A percentile compares a stretch with the other conserved stretches of the same genome.
Conservation (phyloP, 331 rosid species). For the Saraca asoca region DNA sequence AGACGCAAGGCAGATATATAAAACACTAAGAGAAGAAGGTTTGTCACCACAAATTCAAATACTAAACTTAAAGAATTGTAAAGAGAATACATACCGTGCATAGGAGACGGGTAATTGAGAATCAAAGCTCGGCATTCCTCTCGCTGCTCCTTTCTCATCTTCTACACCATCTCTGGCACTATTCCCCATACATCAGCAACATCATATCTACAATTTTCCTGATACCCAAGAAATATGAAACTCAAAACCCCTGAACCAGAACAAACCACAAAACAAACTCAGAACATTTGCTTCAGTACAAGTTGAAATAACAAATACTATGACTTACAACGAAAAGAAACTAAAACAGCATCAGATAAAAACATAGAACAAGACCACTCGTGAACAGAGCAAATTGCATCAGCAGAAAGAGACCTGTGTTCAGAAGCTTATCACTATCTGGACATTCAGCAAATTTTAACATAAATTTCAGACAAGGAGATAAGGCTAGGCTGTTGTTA, state of each 20-base stretch:
- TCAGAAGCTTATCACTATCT: background rate
- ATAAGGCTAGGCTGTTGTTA: no score
- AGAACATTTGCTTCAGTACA: constrained; percentile 29
- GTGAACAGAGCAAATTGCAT: constrained; percentile 28
- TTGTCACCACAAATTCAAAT: no score
- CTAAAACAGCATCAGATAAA: constrained; percentile 28
- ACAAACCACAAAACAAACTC: constrained; percentile 25
- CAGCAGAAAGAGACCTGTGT: constrained; percentile 23
- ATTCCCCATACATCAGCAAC: constrained; percentile 41
- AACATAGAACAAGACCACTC: constrained; percentile 4
- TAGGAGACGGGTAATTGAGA: constrained; percentile 40
- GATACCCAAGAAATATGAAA: constrained; percentile 22
- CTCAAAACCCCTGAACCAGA: constrained; percentile 29
- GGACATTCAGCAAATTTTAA: constrained; percentile 11
- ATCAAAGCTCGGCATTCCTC: constrained; percentile 56
- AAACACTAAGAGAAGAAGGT: no score
- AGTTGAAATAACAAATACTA: constrained; percentile 2
- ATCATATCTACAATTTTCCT: constrained; percentile 25
- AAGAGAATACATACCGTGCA: constrained; percentile 34
- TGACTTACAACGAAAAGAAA: constrained; percentile 12
- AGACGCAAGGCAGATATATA: no score
- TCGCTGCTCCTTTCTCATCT: constrained; percentile 50
- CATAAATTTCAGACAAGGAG: background rate
- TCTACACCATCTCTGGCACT: constrained; percentile 42
- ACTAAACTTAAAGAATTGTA: no score